phyloP scores from a whole-genome alignment of 1,284 basidiomycete genomes.

The Malassezia dermatis region DNA sequence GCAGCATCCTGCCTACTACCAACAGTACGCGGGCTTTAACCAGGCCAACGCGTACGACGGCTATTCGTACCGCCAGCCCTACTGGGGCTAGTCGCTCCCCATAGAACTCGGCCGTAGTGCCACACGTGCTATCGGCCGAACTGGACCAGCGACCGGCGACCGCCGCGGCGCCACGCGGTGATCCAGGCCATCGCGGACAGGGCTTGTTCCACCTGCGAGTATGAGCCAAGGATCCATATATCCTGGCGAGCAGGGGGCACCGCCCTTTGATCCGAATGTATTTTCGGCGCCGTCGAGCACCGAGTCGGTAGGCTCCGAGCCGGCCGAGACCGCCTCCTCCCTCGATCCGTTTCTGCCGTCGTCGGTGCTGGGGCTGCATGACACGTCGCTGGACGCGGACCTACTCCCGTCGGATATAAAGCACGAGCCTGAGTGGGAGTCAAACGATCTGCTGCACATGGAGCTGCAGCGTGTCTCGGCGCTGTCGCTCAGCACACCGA shows the following conservation, averaged over 20 bases:
- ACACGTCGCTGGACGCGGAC: neutral
- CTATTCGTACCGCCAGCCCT: conserved; percentile 39
- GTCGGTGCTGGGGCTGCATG: neutral
- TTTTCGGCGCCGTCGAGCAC: neutral
- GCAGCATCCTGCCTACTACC: conserved; percentile 43
- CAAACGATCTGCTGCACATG: neutral
- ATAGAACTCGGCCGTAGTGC: neutral
- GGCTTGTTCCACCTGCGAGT: neutral
- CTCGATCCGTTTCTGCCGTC: conserved; percentile 7
- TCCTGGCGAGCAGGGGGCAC: neutral
- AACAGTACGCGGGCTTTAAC: conserved; percentile 43
- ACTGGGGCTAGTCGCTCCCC: conserved; percentile 27
- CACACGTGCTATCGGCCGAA: neutral
- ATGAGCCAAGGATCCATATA: neutral
- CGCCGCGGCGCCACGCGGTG: neutral
- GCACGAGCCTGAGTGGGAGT: neutral
- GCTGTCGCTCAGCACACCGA: neutral
- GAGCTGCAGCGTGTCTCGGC: conserved; percentile 5
- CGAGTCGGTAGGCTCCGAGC: neutral
- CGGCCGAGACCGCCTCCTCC: neutral
- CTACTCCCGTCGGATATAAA: neutral
- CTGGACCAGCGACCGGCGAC: neutral
- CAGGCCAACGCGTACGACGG: conserved; percentile 35
- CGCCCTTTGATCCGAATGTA: neutral
- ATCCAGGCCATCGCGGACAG: too few relatives aligned